Conservation (phyloP, 2,329 filamentous ascomycete genomes). For the Curvularia sp. region DNA sequence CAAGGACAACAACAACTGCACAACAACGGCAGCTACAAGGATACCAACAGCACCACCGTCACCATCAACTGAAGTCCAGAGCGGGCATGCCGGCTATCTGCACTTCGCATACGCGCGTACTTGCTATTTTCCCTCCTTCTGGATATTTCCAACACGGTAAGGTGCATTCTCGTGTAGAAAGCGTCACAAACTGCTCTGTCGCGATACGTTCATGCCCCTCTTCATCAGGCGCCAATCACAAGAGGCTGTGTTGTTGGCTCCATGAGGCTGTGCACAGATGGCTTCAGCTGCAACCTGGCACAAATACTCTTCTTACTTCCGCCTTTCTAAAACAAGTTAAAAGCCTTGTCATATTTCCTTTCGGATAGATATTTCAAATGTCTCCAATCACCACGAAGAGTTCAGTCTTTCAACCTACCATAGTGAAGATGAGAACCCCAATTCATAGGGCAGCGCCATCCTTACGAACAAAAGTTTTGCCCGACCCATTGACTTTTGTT, state of each 20-base stretch:
- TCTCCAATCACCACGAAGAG: neutral
- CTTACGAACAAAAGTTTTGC: neutral
- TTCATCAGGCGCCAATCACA: neutral
- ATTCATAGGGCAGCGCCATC: neutral
- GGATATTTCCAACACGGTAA: neutral
- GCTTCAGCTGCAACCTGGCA: neutral
- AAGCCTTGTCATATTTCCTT: neutral
- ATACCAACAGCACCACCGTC: no score
- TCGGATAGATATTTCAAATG: neutral
- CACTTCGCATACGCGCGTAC: no score
- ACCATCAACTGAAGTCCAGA: no score
- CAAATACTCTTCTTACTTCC: neutral
- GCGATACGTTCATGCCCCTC: neutral
- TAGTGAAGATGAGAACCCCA: neutral
- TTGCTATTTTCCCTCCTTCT: neutral
- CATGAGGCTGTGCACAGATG: neutral
- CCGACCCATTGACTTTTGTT: neutral
- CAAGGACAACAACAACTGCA: no score
- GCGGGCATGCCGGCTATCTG: no score
- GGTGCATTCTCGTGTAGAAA: neutral
- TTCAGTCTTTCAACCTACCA: neutral
- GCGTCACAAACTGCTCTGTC: neutral
- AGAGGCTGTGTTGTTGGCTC: neutral
- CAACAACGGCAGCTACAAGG: no score
- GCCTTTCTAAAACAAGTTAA: neutral